These are phyloP conservation scores for Penicillium simplicissimum DNA, from an alignment of 495 filamentous ascomycete species.

Conservation along the genomic window DNA sequence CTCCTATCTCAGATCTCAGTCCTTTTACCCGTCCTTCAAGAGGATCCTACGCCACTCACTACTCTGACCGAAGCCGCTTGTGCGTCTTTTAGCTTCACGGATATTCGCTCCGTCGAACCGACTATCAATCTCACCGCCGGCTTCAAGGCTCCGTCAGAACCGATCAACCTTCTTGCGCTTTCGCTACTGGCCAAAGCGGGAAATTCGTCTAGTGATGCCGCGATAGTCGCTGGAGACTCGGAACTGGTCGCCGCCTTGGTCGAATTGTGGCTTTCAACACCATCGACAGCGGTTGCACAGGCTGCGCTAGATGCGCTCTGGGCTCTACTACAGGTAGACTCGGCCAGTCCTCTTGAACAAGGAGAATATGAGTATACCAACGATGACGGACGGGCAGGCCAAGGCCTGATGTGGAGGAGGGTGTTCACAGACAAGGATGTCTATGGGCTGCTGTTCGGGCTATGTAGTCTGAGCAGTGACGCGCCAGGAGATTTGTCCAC, in stretches of 20 bases:
- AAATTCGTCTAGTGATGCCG: slow-evolving; percentile 58
- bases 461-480: slow-evolving; percentile 54
- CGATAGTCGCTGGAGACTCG: slow-evolving; percentile 66
- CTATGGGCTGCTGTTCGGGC: slow-evolving; percentile 62
- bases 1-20: slow-evolving; percentile 49
- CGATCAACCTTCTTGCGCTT: slow-evolving; percentile 71
- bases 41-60: slow-evolving; percentile 53
- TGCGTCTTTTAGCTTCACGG: slow-evolving; percentile 42
- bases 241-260: slow-evolving; percentile 62
- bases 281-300: slow-evolving; percentile 71
- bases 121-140: slow-evolving; percentile 50
- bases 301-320: slow-evolving; percentile 66
- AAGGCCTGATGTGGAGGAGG: slow-evolving; percentile 71
- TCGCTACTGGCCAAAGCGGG: slow-evolving; percentile 72
- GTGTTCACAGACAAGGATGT: slow-evolving; percentile 67
- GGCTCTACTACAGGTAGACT: slow-evolving; percentile 69
- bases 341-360: slow-evolving; percentile 41
- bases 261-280: slow-evolving; percentile 69
- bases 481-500: slow-evolving; percentile 49
- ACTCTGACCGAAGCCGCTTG: slow-evolving; percentile 44
- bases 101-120: slow-evolving; percentile 47
- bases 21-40: slow-evolving; percentile 48
- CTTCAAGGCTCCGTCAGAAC: slow-evolving; percentile 59
- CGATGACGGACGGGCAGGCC: slow-evolving; percentile 50
- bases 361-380: slow-evolving; percentile 42